Evolutionary conservation across 768 basidiomycete genomes (phyloP), one percentile per base, ranked within the genome.

Genomic region (Mycena vitilis): DNA sequence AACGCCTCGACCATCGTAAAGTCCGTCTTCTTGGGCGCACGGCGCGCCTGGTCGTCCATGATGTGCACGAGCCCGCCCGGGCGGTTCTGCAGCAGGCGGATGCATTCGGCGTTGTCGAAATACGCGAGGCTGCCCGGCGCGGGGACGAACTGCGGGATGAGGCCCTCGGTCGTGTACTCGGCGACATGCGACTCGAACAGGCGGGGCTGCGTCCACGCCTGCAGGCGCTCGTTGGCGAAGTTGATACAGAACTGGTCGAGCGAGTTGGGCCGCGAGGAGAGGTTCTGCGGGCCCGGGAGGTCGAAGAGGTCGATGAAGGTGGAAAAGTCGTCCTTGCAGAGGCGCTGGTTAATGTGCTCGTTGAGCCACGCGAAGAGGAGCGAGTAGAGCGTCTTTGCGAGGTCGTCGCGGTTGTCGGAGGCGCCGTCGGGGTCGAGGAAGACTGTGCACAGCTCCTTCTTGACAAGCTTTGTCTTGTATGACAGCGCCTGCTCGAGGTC

Each of bases 191-290:
- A 84, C 78, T 96, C 95, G 77, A 96, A 96, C 2, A 96, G 81
- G 12, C 86, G 84, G 62, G 89, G 89, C 77, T 95, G 91, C 12
- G 92, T 84, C 83, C 93, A 98, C 71, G 89, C 84, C 59, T 96
- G 95, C 18, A 98, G 78, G 1, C 94, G 90, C 77, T 99, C 98
- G 74, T 96, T 96, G 66, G 96, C 95, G 73, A 95, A 96, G 81
- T 99, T 99, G 84, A 98, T 86, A 78, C 93, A 94, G 78, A 99
- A 95, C 70, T 98, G 95, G 77, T 99, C 96, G 55, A 99, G 88
- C 8, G 95, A 96, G 80, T 99, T 98, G 63, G 92, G 84, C 2
- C 95, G 87, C 65, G 90, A 91, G 5, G 91, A 89, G 80, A 95
- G 87, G 80, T 98, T 96, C 78, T 98, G 95, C 6, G 93, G 88